Base-by-base conservation (phyloP, 805 yeast genomes). In the Wickerhamiella alocasiicola region DNA sequence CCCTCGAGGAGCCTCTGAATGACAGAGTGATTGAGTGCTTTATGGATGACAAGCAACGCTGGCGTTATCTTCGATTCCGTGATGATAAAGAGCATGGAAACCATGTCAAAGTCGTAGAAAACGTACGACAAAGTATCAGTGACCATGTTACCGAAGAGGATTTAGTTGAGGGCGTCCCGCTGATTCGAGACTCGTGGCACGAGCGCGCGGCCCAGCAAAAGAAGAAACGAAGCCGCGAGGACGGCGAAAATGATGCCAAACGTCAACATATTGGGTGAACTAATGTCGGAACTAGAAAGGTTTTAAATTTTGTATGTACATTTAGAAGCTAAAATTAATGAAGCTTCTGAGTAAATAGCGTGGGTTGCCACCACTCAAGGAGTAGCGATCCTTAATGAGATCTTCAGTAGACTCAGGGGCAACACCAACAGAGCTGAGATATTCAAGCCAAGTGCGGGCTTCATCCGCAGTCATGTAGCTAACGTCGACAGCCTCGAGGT, bases 31-130 rank as follows among this genome's bases (percentile, higher is more conserved):
- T 78, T 1, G 99, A 91, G 59, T 84, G 91, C 47, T 68, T 80
- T 41, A 72, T 76, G 55, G 80, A 76, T 46, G 63, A 64, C 18
- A 68, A 70, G 35, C 78, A 79, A 3, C 71, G 69, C 34, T 91
- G 98, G 98, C 74, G 74, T 45, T 68, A 82, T 65, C 58, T 88
- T 43, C 68, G 99, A 45, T 91, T 88, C 59, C 70, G 99, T 56
- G 95, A 91, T 62, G 99, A 91, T 60, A 91, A 91, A 55, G 60
- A 71, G 13, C 78, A 81, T 54, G 97, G 94, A 6, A 91, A 91
- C 58, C 94, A 84, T 58, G 60, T 76, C 12, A 66, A 76, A 9
- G 85, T 82, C 18, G 95, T 87, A 5, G 75, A 75, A 45, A 88
- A 81, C 55, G 85, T 91, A 25, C 61, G 88, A 33, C 74, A 76